These are phyloP conservation scores for Grosmannia serpens DNA, from an alignment of 2,329 filamentous ascomycete genomes.

Conservation along the genomic window DNA sequence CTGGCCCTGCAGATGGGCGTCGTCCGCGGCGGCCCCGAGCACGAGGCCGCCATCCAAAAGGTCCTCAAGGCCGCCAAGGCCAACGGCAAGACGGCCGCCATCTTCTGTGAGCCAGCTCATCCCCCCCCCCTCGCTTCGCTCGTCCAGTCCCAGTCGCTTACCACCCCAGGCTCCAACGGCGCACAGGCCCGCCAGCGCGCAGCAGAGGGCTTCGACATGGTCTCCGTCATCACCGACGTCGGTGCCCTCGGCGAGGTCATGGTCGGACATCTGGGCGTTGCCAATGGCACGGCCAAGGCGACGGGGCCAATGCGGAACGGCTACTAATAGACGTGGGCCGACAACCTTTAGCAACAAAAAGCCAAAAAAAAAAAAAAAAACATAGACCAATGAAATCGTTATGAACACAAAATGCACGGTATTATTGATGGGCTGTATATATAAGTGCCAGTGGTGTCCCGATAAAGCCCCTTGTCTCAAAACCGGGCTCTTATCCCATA, in stretches of 20 bases:
- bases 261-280: conserved; percentile 19
- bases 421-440: background rate
- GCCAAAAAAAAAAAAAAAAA: too few species aligned
- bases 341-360: background rate
- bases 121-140: background rate
- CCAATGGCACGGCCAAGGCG: conserved; percentile 14
- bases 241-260: conserved; percentile 21
- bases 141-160: background rate
- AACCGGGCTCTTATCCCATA: background rate
- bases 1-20: conserved; percentile 25
- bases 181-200: conserved; percentile 21
- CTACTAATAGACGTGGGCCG: background rate
- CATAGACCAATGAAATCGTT: background rate
- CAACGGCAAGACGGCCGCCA: conserved; percentile 26
- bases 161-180: conserved; percentile 13
- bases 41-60: conserved; percentile 26
- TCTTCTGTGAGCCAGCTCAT: conserved; percentile 21
- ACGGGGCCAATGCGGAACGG: conserved; percentile 1
- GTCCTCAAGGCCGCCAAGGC: conserved; percentile 21
- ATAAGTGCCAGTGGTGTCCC: background rate
- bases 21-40: conserved; percentile 19
- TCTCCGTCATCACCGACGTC: conserved; percentile 26
- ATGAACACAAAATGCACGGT: background rate
- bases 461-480: background rate
- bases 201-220: conserved; percentile 27